Evolutionary conservation across 2,329 filamentous ascomycete genomes (phyloP).

Genomic region (Fusarium armeniacum): DNA sequence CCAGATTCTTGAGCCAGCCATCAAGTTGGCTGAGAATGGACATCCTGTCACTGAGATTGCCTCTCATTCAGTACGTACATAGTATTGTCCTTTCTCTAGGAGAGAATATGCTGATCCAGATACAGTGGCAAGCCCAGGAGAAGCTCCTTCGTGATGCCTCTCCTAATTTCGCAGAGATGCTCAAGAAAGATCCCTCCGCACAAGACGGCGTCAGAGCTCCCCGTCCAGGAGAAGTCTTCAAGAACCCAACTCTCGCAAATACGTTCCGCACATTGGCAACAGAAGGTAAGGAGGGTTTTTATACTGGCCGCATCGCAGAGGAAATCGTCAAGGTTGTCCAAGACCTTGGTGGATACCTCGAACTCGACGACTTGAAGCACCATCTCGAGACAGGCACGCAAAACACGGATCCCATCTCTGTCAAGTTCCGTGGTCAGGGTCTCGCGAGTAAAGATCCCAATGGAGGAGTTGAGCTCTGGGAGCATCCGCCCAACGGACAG

Average conservation of each 20-base stretch:
- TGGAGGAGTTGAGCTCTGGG: conserved; percentile 85
- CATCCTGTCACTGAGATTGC: conserved; percentile 90
- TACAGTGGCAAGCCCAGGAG: conserved; percentile 80
- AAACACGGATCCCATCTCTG: conserved; percentile 85
- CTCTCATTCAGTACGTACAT: conserved; percentile 68
- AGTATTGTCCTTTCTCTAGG: background rate
- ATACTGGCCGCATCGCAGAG: conserved; percentile 85
- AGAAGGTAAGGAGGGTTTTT: conserved; percentile 92
- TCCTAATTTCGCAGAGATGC: conserved; percentile 87
- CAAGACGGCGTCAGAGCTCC: conserved; percentile 81
- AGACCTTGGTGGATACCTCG: conserved; percentile 81
- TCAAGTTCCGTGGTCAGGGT: conserved; percentile 79
- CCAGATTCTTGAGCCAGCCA: conserved; percentile 85
- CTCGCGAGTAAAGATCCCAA: conserved; percentile 49
- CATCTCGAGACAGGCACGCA: conserved; percentile 79
- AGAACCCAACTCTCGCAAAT: conserved; percentile 82
- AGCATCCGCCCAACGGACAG: conserved; percentile 96
- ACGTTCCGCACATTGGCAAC: conserved; percentile 85
- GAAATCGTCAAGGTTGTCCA: conserved; percentile 83
- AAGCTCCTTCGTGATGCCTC: conserved; percentile 76
- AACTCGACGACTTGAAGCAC: conserved; percentile 82
- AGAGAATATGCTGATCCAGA: background rate
- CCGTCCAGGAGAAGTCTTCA: conserved; percentile 86
- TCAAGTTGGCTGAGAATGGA: conserved; percentile 86
- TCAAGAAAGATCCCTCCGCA: conserved; percentile 80